Base-by-base conservation (phyloP, 2,329 filamentous ascomycete species). In the Epicoccum sorghinum region DNA sequence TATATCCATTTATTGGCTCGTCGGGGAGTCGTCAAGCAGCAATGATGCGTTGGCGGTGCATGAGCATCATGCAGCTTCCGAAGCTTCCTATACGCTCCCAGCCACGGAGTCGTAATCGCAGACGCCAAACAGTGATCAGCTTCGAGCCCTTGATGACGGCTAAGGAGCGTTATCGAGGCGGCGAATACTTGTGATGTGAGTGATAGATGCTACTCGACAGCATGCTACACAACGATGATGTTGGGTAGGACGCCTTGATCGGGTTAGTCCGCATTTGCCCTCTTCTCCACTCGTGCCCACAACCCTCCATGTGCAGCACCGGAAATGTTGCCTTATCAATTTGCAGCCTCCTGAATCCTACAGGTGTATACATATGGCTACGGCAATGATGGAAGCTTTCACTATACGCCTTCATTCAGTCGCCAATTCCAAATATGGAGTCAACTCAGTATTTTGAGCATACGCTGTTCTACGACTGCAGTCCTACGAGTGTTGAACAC, bases 31-130 rank as follows among this genome's bases (percentile, higher is more conserved):
- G 12, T 30, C 29, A 12, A 30, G 7, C 29, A 30, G 29, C 12
- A 12, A 30, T n/a, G 48, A 46, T 52, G 48, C 27, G 48, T 40
- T 52, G 48, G 48, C 48, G 35, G 24, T 52, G 48, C 48, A 52
- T 51, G 35, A 39, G 25, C 13, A 45, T 38, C 36, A 22, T 45
- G 47, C 41, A 37, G 40, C 29, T n/a, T n/a, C 12, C 22, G 30
- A 25, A 9, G 43, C 35, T n/a, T 14, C 7, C 38, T 9, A 12
- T 12, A n/a, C 23, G 18, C 18, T 18, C 18, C 18, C 18, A 18
- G 18, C 18, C 18, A 18, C 18, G 18, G 18, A 18, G 18, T 18
- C 18, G 18, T 18, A 18, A 18, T 18, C 18, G 18, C 18, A 18
- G 18, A 18, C 18, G 18, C 18, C 18, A 18, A 18, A 18, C 18